Evolutionary conservation across 2,329 filamentous ascomycete species (phyloP), one percentile per base, ranked within the genome.

Genomic region (Fusarium haematococcum): DNA sequence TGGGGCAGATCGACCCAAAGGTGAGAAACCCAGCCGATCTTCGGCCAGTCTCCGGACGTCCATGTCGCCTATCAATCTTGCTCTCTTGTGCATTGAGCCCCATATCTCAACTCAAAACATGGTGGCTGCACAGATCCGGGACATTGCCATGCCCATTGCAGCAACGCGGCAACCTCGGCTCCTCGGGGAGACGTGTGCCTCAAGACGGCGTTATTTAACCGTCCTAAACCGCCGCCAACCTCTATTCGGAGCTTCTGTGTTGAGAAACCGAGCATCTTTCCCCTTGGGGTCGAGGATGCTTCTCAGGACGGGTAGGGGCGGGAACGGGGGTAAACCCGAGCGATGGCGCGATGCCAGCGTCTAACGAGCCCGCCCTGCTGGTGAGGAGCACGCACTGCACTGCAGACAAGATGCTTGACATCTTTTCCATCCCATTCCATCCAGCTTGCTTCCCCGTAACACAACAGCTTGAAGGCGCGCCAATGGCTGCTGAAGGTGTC

Each of bases 31-130:
- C 48, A 63, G 45, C 41, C 67, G 58, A 68, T 64, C 32, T 60
- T 74, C 71, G 71, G 71, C 43, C 68, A 75, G 71, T 61, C 50
- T 74, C 71, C 71, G 71, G 60, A 20, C 35, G n/a, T 16, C 52
- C 52, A 57, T 43, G 27, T 43, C 57, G 57, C 57, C 57, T 60
- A 43, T 60, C 57, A 60, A 59, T 59, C 56, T 39, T n/a, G 14
- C 18, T 25, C 58, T 23, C 14, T 30, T 48, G 25, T 20, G 41
- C 58, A 43, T 61, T 48, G 39, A 45, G 61, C 30, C 33, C 61
- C 48, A 57, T 32, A 13, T 69, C 58, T 37, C 52, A 69, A 64
- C 67, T 45, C 69, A 57, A 71, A 69, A 67, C 48, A 48, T 69
- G 20, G 67, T 67, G 56, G 56, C 67, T 64, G 41, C 63, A 48